Percentiles rank a stretch among this genome's conserved stretches.
Conservation (phyloP, 2,329 filamentous ascomycete species). For the Arthrobotrys conoides region DNA sequence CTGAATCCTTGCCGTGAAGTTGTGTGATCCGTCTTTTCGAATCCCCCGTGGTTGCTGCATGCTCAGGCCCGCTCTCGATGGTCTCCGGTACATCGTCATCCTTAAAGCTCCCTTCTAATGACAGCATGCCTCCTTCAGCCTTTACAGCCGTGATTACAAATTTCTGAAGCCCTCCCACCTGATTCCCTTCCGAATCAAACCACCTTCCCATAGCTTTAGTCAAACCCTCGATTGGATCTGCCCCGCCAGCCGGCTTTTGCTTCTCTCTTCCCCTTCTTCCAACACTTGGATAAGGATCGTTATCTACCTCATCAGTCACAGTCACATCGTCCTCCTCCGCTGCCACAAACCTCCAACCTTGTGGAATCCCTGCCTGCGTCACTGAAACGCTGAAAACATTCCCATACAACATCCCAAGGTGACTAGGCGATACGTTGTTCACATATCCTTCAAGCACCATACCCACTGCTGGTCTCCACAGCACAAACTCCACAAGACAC, state of each 20-base stretch:
- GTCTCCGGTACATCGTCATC: conserved; percentile 68
- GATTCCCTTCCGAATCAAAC: conserved; percentile 78
- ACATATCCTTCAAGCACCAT: conserved; percentile 83
- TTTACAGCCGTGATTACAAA: conserved; percentile 89
- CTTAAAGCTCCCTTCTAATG: conserved; percentile 89
- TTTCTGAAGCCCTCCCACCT: conserved; percentile 78
- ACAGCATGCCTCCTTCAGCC: conserved; percentile 82
- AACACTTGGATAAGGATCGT: conserved; percentile 57
- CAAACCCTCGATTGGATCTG: conserved; percentile 65
- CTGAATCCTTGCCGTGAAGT: conserved; percentile 45
- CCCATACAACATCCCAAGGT: conserved; percentile 89
- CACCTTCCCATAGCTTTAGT: conserved; percentile 77
- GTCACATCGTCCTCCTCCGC: conserved; percentile 67
- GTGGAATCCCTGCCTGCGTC: conserved; percentile 75
- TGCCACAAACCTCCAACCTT: conserved; percentile 83
- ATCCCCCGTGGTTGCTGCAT: neutral
- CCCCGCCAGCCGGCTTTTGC: conserved; percentile 39
- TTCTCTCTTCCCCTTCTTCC: conserved; percentile 61
- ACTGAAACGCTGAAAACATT: conserved; percentile 94
- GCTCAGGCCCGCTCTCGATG: conserved; percentile 36
- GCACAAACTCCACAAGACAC: conserved; percentile 86
- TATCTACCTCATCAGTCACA: conserved; percentile 42
- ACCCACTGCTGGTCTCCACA: conserved; percentile 83
- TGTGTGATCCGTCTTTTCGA: conserved; percentile 27
- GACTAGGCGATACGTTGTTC: conserved; percentile 88